A percentile compares a stretch with the other conserved stretches of the same genome.
Evolutionary conservation across 768 basidiomycete genomes (phyloP).

Genomic region (Podaxis sp.): DNA sequence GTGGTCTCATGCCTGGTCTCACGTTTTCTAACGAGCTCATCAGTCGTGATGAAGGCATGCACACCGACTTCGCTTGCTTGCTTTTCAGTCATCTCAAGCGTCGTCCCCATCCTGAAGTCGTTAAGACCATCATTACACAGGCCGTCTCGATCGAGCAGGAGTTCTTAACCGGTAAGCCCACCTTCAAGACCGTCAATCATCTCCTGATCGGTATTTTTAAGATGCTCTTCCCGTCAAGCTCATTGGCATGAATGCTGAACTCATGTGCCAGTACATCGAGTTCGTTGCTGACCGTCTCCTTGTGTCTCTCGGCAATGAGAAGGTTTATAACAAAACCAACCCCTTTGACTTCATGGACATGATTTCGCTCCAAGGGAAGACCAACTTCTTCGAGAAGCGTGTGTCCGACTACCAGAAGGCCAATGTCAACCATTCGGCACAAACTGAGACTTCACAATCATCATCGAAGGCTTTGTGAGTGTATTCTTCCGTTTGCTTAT

Average conservation of each 20-base stretch:
- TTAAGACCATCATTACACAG: conserved; percentile 72
- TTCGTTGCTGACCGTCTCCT: conserved; percentile 92
- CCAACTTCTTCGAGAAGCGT: conserved; percentile 96
- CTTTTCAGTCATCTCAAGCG: conserved; percentile 84
- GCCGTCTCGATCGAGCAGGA: conserved; percentile 90
- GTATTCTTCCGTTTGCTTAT: not conserved
- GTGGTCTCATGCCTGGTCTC: conserved; percentile 94
- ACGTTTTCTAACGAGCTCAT: conserved; percentile 98
- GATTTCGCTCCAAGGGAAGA: conserved; percentile 95
- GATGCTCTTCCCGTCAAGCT: conserved; percentile 85
- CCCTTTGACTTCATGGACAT: conserved; percentile 96
- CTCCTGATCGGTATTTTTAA: conserved; percentile 22
- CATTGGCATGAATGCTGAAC: conserved; percentile 89
- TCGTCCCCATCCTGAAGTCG: conserved; percentile 81
- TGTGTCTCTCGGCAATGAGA: conserved; percentile 85
- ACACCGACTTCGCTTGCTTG: conserved; percentile 95
- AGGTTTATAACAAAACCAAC: conserved; percentile 78
- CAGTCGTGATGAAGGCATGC: conserved; percentile 95
- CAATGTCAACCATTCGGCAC: conserved; percentile 54
- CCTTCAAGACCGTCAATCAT: conserved; percentile 47
- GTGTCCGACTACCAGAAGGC: conserved; percentile 86
- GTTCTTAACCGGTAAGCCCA: conserved; percentile 69
- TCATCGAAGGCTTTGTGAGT: conserved; percentile 33
- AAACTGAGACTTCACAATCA: conserved; percentile 21
- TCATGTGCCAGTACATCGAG: conserved; percentile 94